Base-by-base conservation (phyloP, 2,329 filamentous ascomycete genomes). In the Pyrenochaeta sp. region DNA sequence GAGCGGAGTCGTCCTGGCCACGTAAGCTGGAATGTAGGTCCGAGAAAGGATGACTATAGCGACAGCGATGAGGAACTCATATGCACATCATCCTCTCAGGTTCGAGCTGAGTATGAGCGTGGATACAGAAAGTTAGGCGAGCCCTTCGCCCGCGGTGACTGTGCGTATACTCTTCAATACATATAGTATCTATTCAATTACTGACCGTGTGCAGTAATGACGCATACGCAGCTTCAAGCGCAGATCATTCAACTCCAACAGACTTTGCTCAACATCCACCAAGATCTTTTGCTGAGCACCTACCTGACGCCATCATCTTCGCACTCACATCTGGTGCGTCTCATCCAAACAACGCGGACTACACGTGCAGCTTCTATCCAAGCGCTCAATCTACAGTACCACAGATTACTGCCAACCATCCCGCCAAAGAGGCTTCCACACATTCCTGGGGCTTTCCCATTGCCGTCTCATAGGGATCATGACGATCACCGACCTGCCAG, bases 191-290 rank as follows among this genome's bases (percentile, higher is more conserved):
- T n/a, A 15, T 17, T 21, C 31, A 17, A 27, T 15, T 7, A 30
- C 51, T 67, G 29, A 67, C 45, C 33, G 6, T 4, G 11, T 15
- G 30, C 23, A 72, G 69, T 68, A 37, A 62, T 66, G 11, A 57
- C 69, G 2, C 70, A 67, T 32, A 69, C 58, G 23, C 68, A 73
- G 32, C 61, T 75, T 1, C 71, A 74, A 31, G 52, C 66, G 1
- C 71, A 75, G 31, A 71, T 74, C 31, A 73, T 74, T 43, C 50
- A 62, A 3, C 51, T 75, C 9, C 71, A 74, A 45, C 66, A 67
- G 47, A 66, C 64, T 0, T 55, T 72, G 5, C 54, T 74, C 23
- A 57, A 48, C 15, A 69, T 71, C 30, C 68, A 72, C 27, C 64
- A 71, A 49, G 69, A 72, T 15, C 50, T 66, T 17, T 54, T 65